Conservation (phyloP, 2,329 filamentous ascomycete species). For the Curvularia hawaiiensis region DNA sequence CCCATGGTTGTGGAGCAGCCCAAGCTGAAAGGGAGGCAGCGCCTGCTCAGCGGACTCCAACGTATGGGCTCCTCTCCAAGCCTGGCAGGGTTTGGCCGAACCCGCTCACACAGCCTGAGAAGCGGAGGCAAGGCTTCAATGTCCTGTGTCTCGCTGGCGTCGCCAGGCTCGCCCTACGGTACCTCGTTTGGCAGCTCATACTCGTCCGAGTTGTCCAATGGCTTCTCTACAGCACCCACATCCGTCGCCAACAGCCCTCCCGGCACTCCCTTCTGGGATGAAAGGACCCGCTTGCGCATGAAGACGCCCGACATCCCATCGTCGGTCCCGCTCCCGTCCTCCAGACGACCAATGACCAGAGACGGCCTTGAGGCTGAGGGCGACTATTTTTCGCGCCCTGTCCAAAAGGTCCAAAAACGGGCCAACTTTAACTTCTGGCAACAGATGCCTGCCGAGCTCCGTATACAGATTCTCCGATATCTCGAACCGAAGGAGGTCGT, state of each 20-base stretch:
- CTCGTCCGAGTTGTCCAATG: conserved; percentile 61
- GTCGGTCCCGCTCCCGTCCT: conserved; percentile 68
- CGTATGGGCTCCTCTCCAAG: conserved; percentile 83
- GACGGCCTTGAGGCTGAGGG: conserved; percentile 48
- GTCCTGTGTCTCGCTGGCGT: conserved; percentile 67
- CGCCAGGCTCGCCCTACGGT: conserved; percentile 56
- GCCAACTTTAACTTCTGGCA: conserved; percentile 73
- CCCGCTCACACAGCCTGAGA: conserved; percentile 70
- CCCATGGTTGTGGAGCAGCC: conserved; percentile 43
- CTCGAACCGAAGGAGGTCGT: conserved; percentile 82
- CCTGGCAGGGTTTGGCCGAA: conserved; percentile 66
- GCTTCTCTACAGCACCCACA: conserved; percentile 61
- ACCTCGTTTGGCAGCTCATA: conserved; percentile 61
- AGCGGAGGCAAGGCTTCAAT: conserved; percentile 66
- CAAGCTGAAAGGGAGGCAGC: conserved; percentile 71
- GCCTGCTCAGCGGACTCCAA: conserved; percentile 74
- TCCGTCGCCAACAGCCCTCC: conserved; percentile 57
- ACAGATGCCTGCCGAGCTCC: conserved; percentile 80
- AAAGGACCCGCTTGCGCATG: conserved; percentile 60
- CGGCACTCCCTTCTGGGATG: conserved; percentile 56
- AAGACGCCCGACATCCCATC: conserved; percentile 59
- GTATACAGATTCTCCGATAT: conserved; percentile 76
- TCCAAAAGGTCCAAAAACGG: conserved; percentile 43
- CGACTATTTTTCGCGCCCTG: conserved; percentile 55
- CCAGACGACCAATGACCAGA: conserved; percentile 59